A percentile compares a stretch with the other conserved stretches of the same genome.
These are phyloP conservation scores for Fallopia convolvulus DNA, from an alignment of 148 eudicot species.

Conservation along the genomic window DNA sequence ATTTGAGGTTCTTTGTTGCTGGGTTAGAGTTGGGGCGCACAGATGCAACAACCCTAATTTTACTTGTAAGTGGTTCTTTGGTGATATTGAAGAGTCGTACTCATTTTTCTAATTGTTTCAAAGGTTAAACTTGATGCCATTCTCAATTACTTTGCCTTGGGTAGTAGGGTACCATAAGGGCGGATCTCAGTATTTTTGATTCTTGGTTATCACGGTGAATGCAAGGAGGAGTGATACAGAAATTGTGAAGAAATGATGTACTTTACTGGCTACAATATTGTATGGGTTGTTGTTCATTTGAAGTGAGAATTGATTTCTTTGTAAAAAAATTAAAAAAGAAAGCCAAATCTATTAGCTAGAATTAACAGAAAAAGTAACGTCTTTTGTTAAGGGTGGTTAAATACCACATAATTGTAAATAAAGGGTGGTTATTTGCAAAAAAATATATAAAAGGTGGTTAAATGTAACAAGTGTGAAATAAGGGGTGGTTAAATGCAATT, in stretches of 20 bases:
- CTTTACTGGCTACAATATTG: constrained; percentile 49
- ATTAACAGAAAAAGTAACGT: no score
- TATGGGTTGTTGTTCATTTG: constrained; percentile 50
- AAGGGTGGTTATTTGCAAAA: no score
- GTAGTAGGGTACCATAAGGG: constrained; percentile 52
- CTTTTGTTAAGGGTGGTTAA: no score
- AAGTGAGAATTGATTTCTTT: no score
- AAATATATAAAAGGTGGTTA: no score
- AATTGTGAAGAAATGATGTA: constrained; percentile 71
- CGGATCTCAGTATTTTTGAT: constrained; percentile 58
- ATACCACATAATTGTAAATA: no score
- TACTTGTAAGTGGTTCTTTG: constrained; percentile 65
- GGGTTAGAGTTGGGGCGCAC: constrained; percentile 52
- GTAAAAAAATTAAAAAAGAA: no score
- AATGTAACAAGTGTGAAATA: no score
- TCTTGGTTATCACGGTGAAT: constrained; percentile 72
- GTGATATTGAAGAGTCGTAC: constrained; percentile 76
- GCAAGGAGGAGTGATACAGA: constrained; percentile 68
- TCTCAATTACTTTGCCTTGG: constrained; percentile 54
- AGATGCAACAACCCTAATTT: constrained; percentile 54
- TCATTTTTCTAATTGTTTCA: constrained; percentile 69
- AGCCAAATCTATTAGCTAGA: no score
- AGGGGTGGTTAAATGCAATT: no score
- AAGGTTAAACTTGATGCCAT: constrained; percentile 84
- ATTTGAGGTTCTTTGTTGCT: constrained; percentile 43